These are phyloP conservation scores for Micromonas pusilla DNA, from an alignment of 139 green algal genomes.

Conservation along the genomic window DNA sequence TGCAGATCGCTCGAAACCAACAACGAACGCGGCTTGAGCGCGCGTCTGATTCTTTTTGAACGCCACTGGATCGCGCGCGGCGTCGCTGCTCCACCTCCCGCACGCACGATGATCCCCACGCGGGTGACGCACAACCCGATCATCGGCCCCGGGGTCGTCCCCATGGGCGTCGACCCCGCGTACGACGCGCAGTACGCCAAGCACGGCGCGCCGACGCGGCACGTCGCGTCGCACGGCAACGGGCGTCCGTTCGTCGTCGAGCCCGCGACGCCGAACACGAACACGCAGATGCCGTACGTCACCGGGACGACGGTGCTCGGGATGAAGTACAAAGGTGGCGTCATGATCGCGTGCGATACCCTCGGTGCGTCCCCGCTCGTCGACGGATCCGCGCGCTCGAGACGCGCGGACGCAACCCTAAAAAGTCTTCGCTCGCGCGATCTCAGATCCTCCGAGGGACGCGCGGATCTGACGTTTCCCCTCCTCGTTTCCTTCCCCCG, in stretches of 20 bases:
- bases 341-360: conserved; percentile 88
- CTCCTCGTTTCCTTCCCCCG: conserved; percentile 6
- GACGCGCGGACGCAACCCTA: too few relatives aligned
- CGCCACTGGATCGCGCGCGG: too few relatives aligned
- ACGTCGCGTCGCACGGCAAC: background rate
- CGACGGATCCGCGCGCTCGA: too few relatives aligned
- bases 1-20: too few relatives aligned
- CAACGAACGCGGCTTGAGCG: too few relatives aligned
- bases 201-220: conserved; percentile 43
- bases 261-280: background rate
- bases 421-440: too few relatives aligned
- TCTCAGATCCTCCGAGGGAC: background rate
- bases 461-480: background rate
- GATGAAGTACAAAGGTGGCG: conserved; percentile 90
- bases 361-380: conserved; percentile 59
- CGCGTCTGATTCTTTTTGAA: too few relatives aligned
- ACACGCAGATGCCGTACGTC: conserved; percentile 67
- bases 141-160: conserved; percentile 63
- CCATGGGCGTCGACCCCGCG: conserved; percentile 65
- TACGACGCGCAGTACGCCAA: conserved; percentile 31
- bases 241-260: conserved; percentile 3
- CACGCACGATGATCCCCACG: conserved; percentile 48
- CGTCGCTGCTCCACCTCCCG: background rate
- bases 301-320: conserved; percentile 90
- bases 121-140: conserved; percentile 53